phyloP scores from a whole-genome alignment of 2,329 filamentous ascomycete species.

The Talaromyces sp. region DNA sequence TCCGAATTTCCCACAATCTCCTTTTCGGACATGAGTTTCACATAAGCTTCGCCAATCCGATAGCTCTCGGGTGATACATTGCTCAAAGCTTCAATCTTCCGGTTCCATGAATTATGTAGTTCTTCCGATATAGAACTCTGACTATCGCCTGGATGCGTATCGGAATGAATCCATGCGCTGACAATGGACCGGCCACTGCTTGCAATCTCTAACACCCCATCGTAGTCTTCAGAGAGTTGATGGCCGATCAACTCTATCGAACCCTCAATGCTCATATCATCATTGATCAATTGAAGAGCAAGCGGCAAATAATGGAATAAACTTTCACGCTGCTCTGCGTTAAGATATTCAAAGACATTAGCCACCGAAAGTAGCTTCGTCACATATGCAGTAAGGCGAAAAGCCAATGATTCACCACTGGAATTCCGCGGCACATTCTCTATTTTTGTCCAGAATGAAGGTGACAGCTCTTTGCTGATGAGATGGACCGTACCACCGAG shows the following conservation, averaged over 20 bases:
- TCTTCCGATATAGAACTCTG: conserved; percentile 18
- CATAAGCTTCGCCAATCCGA: conserved; percentile 35
- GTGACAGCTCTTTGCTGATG: conserved; percentile 34
- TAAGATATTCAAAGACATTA: conserved; percentile 26
- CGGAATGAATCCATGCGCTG: conserved; percentile 35
- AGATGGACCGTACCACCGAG: conserved; percentile 67
- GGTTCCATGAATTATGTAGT: conserved; percentile 28
- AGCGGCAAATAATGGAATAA: conserved; percentile 48
- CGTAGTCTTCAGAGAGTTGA: conserved; percentile 43
- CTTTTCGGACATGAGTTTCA: conserved; percentile 30
- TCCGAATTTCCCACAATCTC: conserved; percentile 24
- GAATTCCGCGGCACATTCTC: conserved; percentile 52
- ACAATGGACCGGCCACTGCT: conserved; percentile 45
- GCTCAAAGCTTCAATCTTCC: conserved; percentile 24
- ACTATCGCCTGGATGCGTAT: conserved; percentile 13
- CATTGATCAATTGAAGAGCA: conserved; percentile 52
- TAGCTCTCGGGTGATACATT: conserved; percentile 29
- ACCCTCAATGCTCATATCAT: conserved; percentile 53
- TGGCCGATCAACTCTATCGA: conserved; percentile 50
- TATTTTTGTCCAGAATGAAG: conserved; percentile 18
- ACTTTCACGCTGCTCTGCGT: conserved; percentile 28
- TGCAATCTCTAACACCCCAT: conserved; percentile 49
- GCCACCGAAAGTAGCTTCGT: conserved; percentile 49
- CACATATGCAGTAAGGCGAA: conserved; percentile 69
- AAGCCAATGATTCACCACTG: conserved; percentile 64